Evolutionary conservation across 768 basidiomycete species (phyloP).

Genomic region (Suillus luteus): DNA sequence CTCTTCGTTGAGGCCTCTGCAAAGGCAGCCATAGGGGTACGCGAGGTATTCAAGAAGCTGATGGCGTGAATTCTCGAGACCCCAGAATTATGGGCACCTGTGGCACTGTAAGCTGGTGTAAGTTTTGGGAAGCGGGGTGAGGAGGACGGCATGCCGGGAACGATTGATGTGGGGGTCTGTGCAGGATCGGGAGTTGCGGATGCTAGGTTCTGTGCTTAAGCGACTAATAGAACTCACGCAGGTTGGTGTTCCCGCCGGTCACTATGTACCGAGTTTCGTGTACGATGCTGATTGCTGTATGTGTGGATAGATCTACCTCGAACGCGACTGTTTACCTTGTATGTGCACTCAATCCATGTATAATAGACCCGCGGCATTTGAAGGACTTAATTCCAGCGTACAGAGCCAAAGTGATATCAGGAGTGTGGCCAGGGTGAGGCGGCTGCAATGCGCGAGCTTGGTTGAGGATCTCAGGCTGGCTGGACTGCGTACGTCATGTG

Average conservation of each 20-base stretch:
- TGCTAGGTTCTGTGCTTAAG: not conserved
- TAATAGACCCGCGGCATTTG: no score
- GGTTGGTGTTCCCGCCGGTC: not conserved
- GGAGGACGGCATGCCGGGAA: slow-evolving; percentile 43
- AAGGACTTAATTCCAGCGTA: no score
- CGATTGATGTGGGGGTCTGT: slow-evolving; percentile 35
- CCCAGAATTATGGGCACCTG: slow-evolving; percentile 73
- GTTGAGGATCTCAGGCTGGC: no score
- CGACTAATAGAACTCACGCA: not conserved
- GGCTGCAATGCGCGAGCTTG: no score
- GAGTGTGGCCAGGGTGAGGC: no score
- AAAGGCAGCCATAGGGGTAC: slow-evolving; percentile 85
- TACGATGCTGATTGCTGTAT: not conserved
- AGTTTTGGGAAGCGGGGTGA: slow-evolving; percentile 14
- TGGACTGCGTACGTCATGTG: no score
- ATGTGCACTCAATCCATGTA: no score
- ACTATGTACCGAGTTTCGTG: not conserved
- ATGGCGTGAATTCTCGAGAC: slow-evolving; percentile 83
- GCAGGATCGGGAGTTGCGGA: not conserved
- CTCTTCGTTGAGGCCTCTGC: slow-evolving; percentile 93
- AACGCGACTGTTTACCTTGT: no score
- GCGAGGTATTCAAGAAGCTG: slow-evolving; percentile 73
- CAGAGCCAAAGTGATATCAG: no score
- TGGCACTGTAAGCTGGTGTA: slow-evolving; percentile 20
- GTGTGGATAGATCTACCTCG: slow-evolving; percentile 2